Conservation (phyloP, 139 green algal genomes). For the Gonium pectorale region DNA sequence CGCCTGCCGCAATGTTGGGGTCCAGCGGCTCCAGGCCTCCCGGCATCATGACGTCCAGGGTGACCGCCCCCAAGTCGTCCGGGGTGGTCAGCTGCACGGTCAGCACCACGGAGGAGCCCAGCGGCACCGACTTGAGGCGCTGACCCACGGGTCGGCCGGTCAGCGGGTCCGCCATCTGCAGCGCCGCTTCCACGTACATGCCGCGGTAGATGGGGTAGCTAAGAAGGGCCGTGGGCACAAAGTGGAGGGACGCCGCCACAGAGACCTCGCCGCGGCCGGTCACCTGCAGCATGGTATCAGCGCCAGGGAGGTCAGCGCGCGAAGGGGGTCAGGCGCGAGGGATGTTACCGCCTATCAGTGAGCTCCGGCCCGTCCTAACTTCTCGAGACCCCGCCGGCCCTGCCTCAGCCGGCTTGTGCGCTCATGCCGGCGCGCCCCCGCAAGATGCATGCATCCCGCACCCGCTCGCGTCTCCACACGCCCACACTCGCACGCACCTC, state of each 20-base stretch:
- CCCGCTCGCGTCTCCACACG: too few species aligned
- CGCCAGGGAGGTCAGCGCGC: too few species aligned
- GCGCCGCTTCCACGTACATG: slow-evolving; percentile 63
- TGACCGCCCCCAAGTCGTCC: slow-evolving; percentile 66
- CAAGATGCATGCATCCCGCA: too few species aligned
- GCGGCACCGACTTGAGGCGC: slow-evolving; percentile 45
- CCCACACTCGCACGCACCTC: not conserved
- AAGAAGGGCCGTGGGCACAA: slow-evolving; percentile 65
- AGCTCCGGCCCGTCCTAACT: too few species aligned
- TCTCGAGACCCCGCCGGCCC: too few species aligned
- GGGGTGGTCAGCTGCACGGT: slow-evolving; percentile 72
- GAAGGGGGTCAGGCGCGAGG: too few species aligned
- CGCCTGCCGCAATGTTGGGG: slow-evolving; percentile 50
- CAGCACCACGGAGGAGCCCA: slow-evolving; percentile 62
- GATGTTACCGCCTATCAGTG: too few species aligned
- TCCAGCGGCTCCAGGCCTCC: slow-evolving; percentile 78
- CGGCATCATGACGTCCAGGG: slow-evolving; percentile 65
- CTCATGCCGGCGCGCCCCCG: too few species aligned
- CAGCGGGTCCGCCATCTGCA: slow-evolving; percentile 52
- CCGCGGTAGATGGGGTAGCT: slow-evolving; percentile 72
- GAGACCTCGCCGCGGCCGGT: slow-evolving; percentile 49
- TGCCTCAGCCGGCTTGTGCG: too few species aligned
- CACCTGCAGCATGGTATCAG: slow-evolving; percentile 36
- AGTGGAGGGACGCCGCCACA: slow-evolving; percentile 62
- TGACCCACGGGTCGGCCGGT: slow-evolving; percentile 44